A percentile compares a stretch with the other conserved stretches of the same genome.
These are phyloP conservation scores for Coemansia interrupta DNA, from an alignment of 192 early-diverging fungal genomes.

Conservation along the genomic window DNA sequence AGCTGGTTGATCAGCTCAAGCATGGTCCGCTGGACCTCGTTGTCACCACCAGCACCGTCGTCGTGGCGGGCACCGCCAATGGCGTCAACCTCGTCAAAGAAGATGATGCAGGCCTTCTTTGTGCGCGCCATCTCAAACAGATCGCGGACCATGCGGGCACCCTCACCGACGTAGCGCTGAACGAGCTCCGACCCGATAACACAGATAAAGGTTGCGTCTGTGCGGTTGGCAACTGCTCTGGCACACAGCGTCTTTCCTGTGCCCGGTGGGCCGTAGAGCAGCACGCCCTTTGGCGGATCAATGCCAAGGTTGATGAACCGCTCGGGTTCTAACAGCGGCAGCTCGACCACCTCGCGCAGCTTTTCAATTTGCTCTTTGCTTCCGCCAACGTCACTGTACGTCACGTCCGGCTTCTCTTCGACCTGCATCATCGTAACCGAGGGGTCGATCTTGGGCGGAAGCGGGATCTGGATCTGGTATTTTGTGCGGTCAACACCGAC, in stretches of 20 bases:
- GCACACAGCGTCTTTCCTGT: constrained; percentile 98
- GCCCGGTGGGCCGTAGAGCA: constrained; percentile 94
- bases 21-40: constrained; percentile 99
- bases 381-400: constrained; percentile 98
- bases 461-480: constrained; percentile 98
- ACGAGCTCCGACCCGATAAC: constrained; percentile 99
- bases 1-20: constrained; percentile 99
- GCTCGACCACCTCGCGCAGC: constrained; percentile 96
- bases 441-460: constrained; percentile 98
- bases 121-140: constrained; percentile 99
- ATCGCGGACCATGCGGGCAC: constrained; percentile 98
- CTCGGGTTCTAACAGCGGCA: constrained; percentile 94
- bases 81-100: constrained; percentile 99
- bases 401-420: constrained; percentile 99
- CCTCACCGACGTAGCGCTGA: constrained; percentile 99
- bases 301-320: constrained; percentile 97
- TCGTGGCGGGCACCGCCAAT: constrained; percentile 97
- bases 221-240: constrained; percentile 97
- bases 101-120: constrained; percentile 99
- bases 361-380: constrained; percentile 99
- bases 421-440: constrained; percentile 99
- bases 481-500: constrained; percentile 97
- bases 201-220: constrained; percentile 98
- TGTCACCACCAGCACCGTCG: constrained; percentile 98
- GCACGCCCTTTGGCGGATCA: constrained; percentile 98